Evolutionary conservation across 2,329 filamentous ascomycete species (phyloP).

Genomic region (Lomentospora prolificans): DNA sequence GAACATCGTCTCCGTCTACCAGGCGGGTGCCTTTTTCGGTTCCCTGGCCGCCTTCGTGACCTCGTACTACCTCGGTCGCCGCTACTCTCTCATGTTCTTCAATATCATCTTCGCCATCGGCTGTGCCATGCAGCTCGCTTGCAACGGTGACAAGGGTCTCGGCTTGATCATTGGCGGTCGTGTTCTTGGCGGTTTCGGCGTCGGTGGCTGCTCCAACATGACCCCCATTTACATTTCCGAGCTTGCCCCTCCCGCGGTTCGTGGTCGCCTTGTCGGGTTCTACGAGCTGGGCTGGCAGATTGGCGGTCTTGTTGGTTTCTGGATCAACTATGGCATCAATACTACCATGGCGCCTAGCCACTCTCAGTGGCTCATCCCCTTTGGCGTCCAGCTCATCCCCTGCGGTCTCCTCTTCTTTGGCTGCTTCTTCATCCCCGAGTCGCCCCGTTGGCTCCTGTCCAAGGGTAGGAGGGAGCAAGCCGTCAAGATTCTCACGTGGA

Average conservation of each 20-base stretch:
- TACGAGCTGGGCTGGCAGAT: slow-evolving; percentile 59
- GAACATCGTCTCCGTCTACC: slow-evolving; percentile 70
- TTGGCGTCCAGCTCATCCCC: slow-evolving; percentile 34
- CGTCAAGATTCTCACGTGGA: slow-evolving; percentile 4
- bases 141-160: slow-evolving; percentile 35
- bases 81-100: slow-evolving; percentile 53
- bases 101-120: slow-evolving; percentile 57
- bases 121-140: slow-evolving; percentile 52
- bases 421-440: slow-evolving; percentile 52
- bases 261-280: slow-evolving; percentile 55
- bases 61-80: slow-evolving; percentile 58
- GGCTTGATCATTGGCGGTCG: slow-evolving; percentile 52
- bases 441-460: slow-evolving; percentile 48
- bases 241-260: slow-evolving; percentile 50
- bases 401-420: slow-evolving; percentile 52
- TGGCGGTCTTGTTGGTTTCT: slow-evolving; percentile 54
- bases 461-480: slow-evolving; percentile 5
- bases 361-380: slow-evolving; percentile 51
- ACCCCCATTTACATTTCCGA: slow-evolving; percentile 54
- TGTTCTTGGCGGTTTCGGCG: slow-evolving; percentile 53
- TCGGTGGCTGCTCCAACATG: slow-evolving; percentile 54
- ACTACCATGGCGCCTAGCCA: slow-evolving; percentile 23
- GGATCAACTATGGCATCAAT: slow-evolving; percentile 57
- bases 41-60: slow-evolving; percentile 58
- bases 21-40: slow-evolving; percentile 77